These are phyloP conservation scores for Medicago truncatula DNA, from an alignment of 306 rosid genomes.

Conservation along the genomic window DNA sequence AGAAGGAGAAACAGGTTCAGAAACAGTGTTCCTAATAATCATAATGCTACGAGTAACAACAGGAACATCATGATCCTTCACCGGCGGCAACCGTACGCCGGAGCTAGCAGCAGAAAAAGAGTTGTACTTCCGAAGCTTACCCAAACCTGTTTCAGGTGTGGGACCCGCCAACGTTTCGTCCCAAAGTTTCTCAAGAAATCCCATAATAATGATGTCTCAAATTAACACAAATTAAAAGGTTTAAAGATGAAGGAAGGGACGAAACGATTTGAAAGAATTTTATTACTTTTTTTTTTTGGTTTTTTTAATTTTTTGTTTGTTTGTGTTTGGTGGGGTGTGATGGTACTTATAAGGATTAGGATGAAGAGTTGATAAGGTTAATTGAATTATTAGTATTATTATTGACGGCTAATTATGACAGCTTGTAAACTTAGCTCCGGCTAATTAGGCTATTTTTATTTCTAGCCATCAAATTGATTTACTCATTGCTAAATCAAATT, in stretches of 20 bases:
- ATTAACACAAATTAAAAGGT: slow-evolving; percentile 28
- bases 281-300: neutral
- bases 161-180: slow-evolving; percentile 99
- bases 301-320: neutral
- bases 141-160: slow-evolving; percentile 85
- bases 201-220: slow-evolving; percentile 55
- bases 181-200: slow-evolving; percentile 89
- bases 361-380: slow-evolving; percentile 8
- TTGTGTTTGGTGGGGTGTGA: slow-evolving; percentile 12
- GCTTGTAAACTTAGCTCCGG: slow-evolving; percentile 48
- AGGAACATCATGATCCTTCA: slow-evolving; percentile 43
- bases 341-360: slow-evolving; percentile 49
- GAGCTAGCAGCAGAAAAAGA: slow-evolving; percentile 51
- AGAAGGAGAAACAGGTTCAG: slow-evolving; percentile 52
- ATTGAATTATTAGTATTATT: neutral
- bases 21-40: slow-evolving; percentile 49
- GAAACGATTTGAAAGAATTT: slow-evolving; percentile 50
- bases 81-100: slow-evolving; percentile 28
- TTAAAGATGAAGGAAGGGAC: slow-evolving; percentile 43
- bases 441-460: slow-evolving; percentile 49
- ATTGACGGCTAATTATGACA: slow-evolving; percentile 40
- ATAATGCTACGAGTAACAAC: slow-evolving; percentile 76
- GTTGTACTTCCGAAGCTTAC: slow-evolving; percentile 78
- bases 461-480: slow-evolving; percentile 51
- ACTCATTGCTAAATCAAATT: neutral